A percentile compares a stretch with the other conserved stretches of the same genome.
Evolutionary conservation across 106 monocot genomes (phyloP).

Genomic region (Dioscorea alata): DNA sequence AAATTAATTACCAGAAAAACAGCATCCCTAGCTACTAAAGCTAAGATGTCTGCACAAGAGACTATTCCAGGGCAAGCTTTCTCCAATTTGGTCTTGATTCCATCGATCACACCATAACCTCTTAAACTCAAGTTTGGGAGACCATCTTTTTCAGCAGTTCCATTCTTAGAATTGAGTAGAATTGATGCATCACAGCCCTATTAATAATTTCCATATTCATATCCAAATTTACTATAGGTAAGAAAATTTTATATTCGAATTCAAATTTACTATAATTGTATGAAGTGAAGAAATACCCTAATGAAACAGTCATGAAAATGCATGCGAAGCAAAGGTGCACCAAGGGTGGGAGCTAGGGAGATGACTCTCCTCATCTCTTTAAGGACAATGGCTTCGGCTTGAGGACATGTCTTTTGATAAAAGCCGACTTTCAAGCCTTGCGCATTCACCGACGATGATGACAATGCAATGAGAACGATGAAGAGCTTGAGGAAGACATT

Average conservation of each 20-base stretch:
- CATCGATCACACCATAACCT: conserved; percentile 32
- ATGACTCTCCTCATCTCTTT: conserved; percentile 28
- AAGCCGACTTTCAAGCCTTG: conserved; percentile 30
- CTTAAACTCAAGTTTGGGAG: conserved; percentile 23
- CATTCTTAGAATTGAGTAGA: conserved; percentile 18
- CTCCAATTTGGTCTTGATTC: conserved; percentile 35
- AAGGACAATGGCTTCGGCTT: conserved; percentile 35
- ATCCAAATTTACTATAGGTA: too few relatives aligned
- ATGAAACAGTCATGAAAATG: conserved; percentile 72
- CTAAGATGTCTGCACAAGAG: conserved; percentile 43
- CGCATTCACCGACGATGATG: neutral
- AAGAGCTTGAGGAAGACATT: conserved; percentile 4
- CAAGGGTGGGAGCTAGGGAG: conserved; percentile 18
- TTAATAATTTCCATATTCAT: neutral
- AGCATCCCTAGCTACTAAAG: conserved; percentile 39
- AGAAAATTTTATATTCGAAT: too few relatives aligned
- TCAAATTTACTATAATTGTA: too few relatives aligned
- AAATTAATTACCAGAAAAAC: conserved; percentile 27
- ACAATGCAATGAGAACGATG: neutral
- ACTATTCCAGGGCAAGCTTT: conserved; percentile 41
- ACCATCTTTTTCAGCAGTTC: conserved; percentile 27
- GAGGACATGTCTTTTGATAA: conserved; percentile 40
- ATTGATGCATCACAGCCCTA: conserved; percentile 53
- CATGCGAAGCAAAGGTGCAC: conserved; percentile 38
- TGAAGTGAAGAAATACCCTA: conserved; percentile 9